A percentile compares a stretch with the other conserved stretches of the same genome.
Evolutionary conservation across 768 basidiomycete species (phyloP).

Genomic region (Boletus bicolor): DNA sequence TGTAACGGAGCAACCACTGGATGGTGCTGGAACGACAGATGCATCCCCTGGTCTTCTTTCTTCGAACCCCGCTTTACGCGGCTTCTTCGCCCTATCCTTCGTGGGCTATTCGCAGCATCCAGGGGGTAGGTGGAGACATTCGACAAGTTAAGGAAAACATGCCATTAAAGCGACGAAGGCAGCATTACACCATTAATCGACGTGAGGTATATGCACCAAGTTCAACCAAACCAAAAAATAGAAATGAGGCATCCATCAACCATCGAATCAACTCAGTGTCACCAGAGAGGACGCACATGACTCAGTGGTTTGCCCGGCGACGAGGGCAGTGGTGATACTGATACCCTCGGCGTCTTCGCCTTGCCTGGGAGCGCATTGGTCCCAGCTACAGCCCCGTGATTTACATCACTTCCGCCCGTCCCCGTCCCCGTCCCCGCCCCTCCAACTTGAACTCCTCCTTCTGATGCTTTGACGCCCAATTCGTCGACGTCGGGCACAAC

Average conservation of each 20-base stretch:
- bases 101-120: constrained; percentile 53
- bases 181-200: constrained; percentile 33
- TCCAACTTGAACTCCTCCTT: constrained; percentile 44
- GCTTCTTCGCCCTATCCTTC: constrained; percentile 68
- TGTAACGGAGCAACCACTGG: neutral
- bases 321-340: constrained; percentile 33
- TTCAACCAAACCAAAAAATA: constrained; percentile 11
- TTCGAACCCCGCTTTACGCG: constrained; percentile 43
- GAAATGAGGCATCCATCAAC: constrained; percentile 35
- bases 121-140: neutral
- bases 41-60: constrained; percentile 4
- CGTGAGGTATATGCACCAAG: constrained; percentile 25
- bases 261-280: constrained; percentile 45
- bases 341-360: constrained; percentile 24
- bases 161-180: constrained; percentile 24
- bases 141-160: constrained; percentile 23
- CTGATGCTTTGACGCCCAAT: constrained; percentile 38
- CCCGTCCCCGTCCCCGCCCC: constrained; percentile 3
- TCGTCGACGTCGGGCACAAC: constrained; percentile 35
- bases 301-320: constrained; percentile 65
- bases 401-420: neutral
- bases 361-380: constrained; percentile 7
- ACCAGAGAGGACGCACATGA: constrained; percentile 86
- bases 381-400: constrained; percentile 23
- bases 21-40: neutral